Conservation (phyloP, 2,329 filamentous ascomycete species). For the Diaporthe amygdali region DNA sequence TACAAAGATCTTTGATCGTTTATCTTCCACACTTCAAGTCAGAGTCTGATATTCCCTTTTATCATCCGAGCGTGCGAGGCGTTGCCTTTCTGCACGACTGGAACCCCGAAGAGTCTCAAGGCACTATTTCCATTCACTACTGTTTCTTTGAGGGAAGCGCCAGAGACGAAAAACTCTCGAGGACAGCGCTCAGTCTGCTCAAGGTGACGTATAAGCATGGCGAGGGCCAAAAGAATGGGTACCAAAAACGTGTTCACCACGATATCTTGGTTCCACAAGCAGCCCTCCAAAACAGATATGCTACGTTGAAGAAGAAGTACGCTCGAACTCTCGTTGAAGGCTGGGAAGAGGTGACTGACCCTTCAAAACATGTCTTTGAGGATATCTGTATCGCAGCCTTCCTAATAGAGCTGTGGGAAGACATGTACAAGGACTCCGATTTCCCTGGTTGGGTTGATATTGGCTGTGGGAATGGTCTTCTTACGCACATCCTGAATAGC, state of each 20-base stretch:
- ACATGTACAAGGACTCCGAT: constrained; percentile 68
- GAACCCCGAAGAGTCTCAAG: constrained; percentile 46
- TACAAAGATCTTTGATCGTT: constrained; percentile 63
- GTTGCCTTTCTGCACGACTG: constrained; percentile 80
- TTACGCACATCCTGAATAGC: constrained; percentile 79
- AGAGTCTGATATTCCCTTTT: constrained; percentile 76
- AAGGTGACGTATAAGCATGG: constrained; percentile 76
- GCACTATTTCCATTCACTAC: constrained; percentile 66
- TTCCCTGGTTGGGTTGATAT: constrained; percentile 97
- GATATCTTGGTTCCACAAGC: constrained; percentile 81
- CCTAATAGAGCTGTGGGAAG: constrained; percentile 86
- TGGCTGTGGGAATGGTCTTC: constrained; percentile 91
- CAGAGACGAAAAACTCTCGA: constrained; percentile 55
- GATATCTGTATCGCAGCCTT: constrained; percentile 91
- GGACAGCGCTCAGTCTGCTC: constrained; percentile 73
- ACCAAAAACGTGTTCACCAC: constrained; percentile 83
- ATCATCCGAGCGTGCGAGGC: constrained; percentile 79
- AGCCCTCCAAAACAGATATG: constrained; percentile 81
- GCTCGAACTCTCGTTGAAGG: constrained; percentile 70
- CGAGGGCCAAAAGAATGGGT: constrained; percentile 66
- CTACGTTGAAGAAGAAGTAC: constrained; percentile 79
- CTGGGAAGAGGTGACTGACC: constrained; percentile 89
- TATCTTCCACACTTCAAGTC: constrained; percentile 76
- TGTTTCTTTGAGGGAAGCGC: constrained; percentile 51
- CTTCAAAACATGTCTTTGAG: constrained; percentile 92